Conservation (phyloP, 2,329 filamentous ascomycete genomes). For the Pyrenophora graminea region DNA sequence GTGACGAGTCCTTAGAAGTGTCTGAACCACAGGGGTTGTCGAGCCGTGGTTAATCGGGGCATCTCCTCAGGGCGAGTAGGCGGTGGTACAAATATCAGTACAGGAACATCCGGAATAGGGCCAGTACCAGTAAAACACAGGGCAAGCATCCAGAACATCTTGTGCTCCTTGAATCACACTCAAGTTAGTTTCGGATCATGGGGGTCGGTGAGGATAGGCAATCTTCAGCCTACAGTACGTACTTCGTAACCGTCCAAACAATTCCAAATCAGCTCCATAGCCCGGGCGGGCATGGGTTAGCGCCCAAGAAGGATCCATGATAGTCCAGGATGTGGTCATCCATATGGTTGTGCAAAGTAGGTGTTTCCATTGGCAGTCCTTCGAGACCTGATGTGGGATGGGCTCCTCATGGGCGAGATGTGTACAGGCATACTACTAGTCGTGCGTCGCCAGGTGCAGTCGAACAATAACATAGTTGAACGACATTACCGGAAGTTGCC, state of each 20-base stretch:
- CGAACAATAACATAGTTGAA: slow-evolving; percentile 36
- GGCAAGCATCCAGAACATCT: slow-evolving; percentile 20
- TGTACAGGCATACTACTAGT: slow-evolving; percentile 18
- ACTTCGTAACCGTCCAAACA: slow-evolving; percentile 35
- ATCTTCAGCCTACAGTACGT: slow-evolving; percentile 40
- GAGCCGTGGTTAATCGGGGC: too few relatives aligned
- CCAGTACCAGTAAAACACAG: slow-evolving; percentile 17
- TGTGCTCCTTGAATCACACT: slow-evolving; percentile 30
- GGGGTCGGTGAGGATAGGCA: slow-evolving; percentile 30
- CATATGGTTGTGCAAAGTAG: background rate
- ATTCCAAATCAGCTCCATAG: slow-evolving; percentile 18
- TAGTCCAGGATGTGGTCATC: background rate
- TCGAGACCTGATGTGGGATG: background rate
- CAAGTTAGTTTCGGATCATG: slow-evolving; percentile 43
- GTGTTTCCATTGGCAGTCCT: slow-evolving; percentile 2
- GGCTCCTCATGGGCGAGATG: slow-evolving; percentile 1
- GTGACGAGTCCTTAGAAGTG: too few relatives aligned
- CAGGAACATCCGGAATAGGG: slow-evolving; percentile 1
- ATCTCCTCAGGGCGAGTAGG: background rate
- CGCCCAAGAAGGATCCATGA: background rate
- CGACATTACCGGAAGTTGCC: slow-evolving; percentile 28
- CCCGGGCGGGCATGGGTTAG: slow-evolving; percentile 12
- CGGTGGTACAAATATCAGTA: slow-evolving; percentile 5
- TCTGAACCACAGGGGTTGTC: too few relatives aligned
- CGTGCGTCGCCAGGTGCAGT: slow-evolving; percentile 20